Conservation (phyloP, 495 filamentous ascomycete genomes). For the Daldinia grandis region DNA sequence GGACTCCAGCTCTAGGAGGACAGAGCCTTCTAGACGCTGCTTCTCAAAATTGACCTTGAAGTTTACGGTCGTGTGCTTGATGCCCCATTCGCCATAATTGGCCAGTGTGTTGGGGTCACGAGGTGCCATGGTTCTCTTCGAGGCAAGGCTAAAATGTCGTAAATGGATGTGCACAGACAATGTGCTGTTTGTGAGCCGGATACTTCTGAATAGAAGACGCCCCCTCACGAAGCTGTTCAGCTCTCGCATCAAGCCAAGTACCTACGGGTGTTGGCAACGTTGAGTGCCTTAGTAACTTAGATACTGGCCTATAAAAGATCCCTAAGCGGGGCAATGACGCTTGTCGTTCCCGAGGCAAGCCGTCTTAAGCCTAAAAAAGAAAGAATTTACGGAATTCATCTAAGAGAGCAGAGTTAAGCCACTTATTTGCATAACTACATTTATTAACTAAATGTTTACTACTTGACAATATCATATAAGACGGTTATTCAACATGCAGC, state of each 20-base stretch:
- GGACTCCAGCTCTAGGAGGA: slow-evolving; percentile 75
- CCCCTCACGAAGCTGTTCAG: slow-evolving; percentile 39
- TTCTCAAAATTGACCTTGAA: slow-evolving; percentile 83
- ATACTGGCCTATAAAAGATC: neutral
- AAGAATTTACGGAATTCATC: neutral
- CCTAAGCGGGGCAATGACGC: slow-evolving; percentile 10
- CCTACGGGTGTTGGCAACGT: too few species aligned
- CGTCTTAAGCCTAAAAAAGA: slow-evolving; percentile 14
- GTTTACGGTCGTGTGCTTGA: slow-evolving; percentile 79
- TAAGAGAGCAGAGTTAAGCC: neutral
- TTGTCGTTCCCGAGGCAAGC: slow-evolving; percentile 13
- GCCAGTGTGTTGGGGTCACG: slow-evolving; percentile 91
- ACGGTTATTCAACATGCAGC: too few species aligned
- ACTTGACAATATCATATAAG: neutral
- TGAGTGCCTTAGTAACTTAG: too few species aligned
- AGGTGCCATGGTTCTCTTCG: slow-evolving; percentile 60
- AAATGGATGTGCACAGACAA: slow-evolving; percentile 32
- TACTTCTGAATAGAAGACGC: slow-evolving; percentile 36
- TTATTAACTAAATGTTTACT: neutral
- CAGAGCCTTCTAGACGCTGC: slow-evolving; percentile 76
- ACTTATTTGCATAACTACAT: slow-evolving; percentile 3
- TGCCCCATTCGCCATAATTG: slow-evolving; percentile 87
- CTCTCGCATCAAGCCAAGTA: slow-evolving; percentile 38
- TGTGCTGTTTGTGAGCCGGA: slow-evolving; percentile 39
- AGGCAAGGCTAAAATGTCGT: slow-evolving; percentile 26